Base-by-base conservation (phyloP, 2,329 filamentous ascomycete genomes). In the Blastomyces silverae region DNA sequence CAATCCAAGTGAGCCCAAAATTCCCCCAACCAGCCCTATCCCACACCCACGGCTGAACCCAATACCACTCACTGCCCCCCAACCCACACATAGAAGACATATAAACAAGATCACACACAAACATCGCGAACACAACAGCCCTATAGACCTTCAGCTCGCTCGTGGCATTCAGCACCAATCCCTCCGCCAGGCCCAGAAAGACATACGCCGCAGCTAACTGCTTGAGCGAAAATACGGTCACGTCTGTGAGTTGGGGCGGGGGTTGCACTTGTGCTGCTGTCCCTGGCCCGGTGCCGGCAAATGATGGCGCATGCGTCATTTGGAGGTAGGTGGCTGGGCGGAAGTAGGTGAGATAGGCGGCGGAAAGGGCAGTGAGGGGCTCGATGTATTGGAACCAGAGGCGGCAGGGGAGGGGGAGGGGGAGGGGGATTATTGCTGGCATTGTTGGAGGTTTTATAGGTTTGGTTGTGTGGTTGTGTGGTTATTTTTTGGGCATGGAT, bases 311-410 rank as follows among this genome's bases (percentile, higher is more conserved):
- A 7, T 42, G n/a, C 10, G 60, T 62, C 60, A 62, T 62, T 50
- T 17, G 44, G 13, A 62, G 28, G 34, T 53, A 62, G 15, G 48
- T 44, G 2, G 44, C 28, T 13, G 60, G 60, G 44, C 44, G 44
- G 60, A 62, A 62, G 13, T 52, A 52, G 17, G 60, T 44, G 11
- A 62, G 15, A 52, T 62, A 62, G 8, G 60, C 60, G 4, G 39
- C 60, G 48, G n/a, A 37, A 8, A 62, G 17, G 10, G 44, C 60
- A 20, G 39, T 17, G n/a, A 62, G 5, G 1, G 60, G 60, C 22
- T 62, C 60, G 44, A 62, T 7, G 34, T 53, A 62, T 39, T 52
- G 44, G 44, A 62, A 52, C 60, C 60, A 62, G 10, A 62, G 22
- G 25, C 44, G 60, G 22, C 42, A 59, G 25, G 15, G 8, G 10